Percentiles rank a stretch among this genome's conserved stretches.
Conservation (phyloP, 352 stramenopile genomes). For the Pythium sukuiense region DNA sequence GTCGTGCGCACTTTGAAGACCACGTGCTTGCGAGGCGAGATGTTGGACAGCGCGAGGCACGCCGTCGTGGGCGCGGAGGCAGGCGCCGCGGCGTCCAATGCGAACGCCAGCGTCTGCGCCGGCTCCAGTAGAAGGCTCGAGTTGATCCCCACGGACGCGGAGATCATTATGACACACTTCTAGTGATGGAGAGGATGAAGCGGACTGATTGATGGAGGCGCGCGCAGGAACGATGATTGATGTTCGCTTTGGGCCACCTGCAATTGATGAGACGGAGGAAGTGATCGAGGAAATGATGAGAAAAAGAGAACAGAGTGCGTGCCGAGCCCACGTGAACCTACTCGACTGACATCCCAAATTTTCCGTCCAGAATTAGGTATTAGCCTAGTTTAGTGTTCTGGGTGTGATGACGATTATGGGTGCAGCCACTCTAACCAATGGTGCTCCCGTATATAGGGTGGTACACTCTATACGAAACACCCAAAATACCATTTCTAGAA, state of each 20-base stretch:
- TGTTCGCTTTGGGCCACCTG: neutral
- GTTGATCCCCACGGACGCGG: constrained; percentile 62
- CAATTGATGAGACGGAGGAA: neutral
- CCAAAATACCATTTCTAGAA: neutral
- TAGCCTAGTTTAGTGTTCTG: too few species aligned
- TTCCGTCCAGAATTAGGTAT: neutral
- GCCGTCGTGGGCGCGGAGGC: constrained; percentile 9
- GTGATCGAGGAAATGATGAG: neutral
- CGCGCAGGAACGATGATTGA: neutral
- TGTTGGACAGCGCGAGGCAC: constrained; percentile 58
- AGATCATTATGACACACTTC: constrained; percentile 49
- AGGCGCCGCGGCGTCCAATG: constrained; percentile 15
- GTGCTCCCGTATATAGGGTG: neutral
- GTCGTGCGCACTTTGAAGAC: constrained; percentile 80
- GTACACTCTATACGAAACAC: neutral
- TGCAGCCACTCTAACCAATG: neutral
- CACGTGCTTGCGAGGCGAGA: constrained; percentile 55
- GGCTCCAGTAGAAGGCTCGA: constrained; percentile 77
- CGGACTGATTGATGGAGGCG: neutral
- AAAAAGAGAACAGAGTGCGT: neutral
- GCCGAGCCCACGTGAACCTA: neutral
- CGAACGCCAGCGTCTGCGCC: constrained; percentile 54
- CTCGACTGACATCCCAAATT: neutral
- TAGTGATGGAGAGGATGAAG: neutral
- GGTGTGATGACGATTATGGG: neutral